Percentiles rank a stretch among this genome's conserved stretches.
Conservation (phyloP, 192 early-diverging fungal species). For the Entomortierella beljakovae region DNA sequence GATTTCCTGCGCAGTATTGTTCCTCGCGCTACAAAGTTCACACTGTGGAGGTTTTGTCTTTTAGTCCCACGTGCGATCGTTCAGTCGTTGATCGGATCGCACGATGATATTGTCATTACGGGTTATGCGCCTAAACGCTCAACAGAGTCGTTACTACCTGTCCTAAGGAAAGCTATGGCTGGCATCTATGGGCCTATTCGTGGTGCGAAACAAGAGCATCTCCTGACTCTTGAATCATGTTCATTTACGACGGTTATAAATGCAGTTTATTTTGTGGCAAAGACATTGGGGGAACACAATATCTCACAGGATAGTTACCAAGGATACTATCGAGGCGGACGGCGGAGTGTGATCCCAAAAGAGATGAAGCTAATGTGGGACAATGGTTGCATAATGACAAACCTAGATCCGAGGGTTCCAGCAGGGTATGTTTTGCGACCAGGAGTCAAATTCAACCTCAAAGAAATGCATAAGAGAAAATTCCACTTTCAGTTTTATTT, state of each 20-base stretch:
- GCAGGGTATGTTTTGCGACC: slow-evolving; percentile 19
- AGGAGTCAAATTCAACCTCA: slow-evolving; percentile 8
- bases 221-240: slow-evolving; percentile 17
- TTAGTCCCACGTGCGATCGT: slow-evolving; percentile 12
- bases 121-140: background rate
- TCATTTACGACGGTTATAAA: slow-evolving; percentile 7
- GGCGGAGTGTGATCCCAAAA: slow-evolving; percentile 15
- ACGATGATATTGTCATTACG: background rate
- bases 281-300: background rate
- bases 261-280: slow-evolving; percentile 4
- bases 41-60: slow-evolving; percentile 16
- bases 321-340: slow-evolving; percentile 29
- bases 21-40: background rate
- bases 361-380: background rate
- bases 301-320: background rate
- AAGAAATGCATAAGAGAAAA: background rate
- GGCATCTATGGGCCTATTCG: slow-evolving; percentile 10
- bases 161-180: background rate
- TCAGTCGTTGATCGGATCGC: background rate
- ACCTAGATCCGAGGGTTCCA: background rate
- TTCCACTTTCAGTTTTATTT: slow-evolving; percentile 23
- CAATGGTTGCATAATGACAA: background rate
- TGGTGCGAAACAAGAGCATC: slow-evolving; percentile 7
- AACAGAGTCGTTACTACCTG: slow-evolving; percentile 9
- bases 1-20: slow-evolving; percentile 14